phyloP scores from a whole-genome alignment of 148 eudicot genomes.

The Heliosperma pusillum region DNA sequence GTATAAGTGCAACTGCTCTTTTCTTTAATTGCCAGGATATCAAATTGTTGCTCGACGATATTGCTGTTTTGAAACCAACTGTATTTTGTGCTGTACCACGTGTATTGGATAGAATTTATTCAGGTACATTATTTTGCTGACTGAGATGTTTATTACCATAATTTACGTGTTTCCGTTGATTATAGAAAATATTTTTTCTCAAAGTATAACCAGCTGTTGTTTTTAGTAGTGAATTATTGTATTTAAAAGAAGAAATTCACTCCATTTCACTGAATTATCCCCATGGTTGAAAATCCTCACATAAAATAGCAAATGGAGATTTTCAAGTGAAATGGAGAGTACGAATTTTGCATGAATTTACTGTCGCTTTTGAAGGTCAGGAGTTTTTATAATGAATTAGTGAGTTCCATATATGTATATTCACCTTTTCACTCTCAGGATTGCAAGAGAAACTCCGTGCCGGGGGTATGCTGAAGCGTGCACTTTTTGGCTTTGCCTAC shows the following conservation, averaged over 20 bases:
- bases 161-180: neutral
- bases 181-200: neutral
- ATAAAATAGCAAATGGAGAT: neutral
- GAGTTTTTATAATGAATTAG: neutral
- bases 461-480: constrained; percentile 63
- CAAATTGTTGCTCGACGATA: constrained; percentile 76
- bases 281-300: neutral
- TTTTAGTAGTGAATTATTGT: neutral
- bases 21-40: constrained; percentile 61
- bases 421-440: constrained; percentile 41
- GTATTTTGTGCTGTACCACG: constrained; percentile 97
- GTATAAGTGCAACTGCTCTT: constrained; percentile 8
- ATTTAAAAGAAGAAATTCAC: neutral
- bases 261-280: neutral
- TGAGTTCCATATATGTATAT: neutral
- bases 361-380: neutral
- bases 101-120: constrained; percentile 84
- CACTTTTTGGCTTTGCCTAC: constrained; percentile 69
- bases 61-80: constrained; percentile 80
- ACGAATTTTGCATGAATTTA: neutral
- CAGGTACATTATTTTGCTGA: constrained; percentile 40
- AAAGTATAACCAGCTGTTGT: neutral
- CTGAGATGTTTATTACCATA: neutral
- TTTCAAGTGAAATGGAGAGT: neutral
- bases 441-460: constrained; percentile 77